phyloP scores from a whole-genome alignment of 1,139 yeast species.

The Suhomyces bokatorum region DNA sequence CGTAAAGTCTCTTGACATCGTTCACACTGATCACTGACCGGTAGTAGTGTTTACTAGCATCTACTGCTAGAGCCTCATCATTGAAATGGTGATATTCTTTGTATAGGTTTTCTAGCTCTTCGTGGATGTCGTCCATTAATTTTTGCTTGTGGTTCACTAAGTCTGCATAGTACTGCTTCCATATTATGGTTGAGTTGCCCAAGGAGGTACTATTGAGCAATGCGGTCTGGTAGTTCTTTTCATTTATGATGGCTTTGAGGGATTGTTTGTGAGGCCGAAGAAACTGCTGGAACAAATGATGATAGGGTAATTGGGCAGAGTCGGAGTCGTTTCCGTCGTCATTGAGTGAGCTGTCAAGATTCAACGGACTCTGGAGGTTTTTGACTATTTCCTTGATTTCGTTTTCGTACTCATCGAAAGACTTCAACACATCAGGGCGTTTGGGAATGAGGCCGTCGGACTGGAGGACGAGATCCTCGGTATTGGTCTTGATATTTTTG shows the following conservation, averaged over 20 bases:
- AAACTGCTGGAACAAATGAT: slow-evolving; percentile 28
- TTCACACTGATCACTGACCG: slow-evolving; percentile 27
- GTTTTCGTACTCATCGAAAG: slow-evolving; percentile 31
- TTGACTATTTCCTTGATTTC: slow-evolving; percentile 31
- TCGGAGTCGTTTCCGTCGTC: slow-evolving; percentile 11
- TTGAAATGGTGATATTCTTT: slow-evolving; percentile 27
- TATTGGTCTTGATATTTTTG: slow-evolving; percentile 31
- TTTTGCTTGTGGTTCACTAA: slow-evolving; percentile 26
- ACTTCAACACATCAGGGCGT: slow-evolving; percentile 22
- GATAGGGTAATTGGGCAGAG: slow-evolving; percentile 28
- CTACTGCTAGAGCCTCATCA: slow-evolving; percentile 14
- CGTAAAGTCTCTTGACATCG: slow-evolving; percentile 17
- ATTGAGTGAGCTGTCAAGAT: slow-evolving; percentile 29
- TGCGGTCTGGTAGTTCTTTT: slow-evolving; percentile 32
- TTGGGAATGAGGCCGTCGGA: slow-evolving; percentile 17
- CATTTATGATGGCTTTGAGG: slow-evolving; percentile 28
- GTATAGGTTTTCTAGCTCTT: slow-evolving; percentile 28
- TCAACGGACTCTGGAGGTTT: slow-evolving; percentile 37
- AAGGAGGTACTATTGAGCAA: slow-evolving; percentile 25
- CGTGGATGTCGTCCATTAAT: slow-evolving; percentile 26
- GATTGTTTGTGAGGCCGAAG: slow-evolving; percentile 28
- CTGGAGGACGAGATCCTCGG: slow-evolving; percentile 33
- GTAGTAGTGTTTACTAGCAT: slow-evolving; percentile 31
- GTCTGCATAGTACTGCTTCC: slow-evolving; percentile 35
- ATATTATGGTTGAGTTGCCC: slow-evolving; percentile 33